A percentile compares a stretch with the other conserved stretches of the same genome.
phyloP scores from a whole-genome alignment of 1,139 yeast genomes.

The Magnusiomyces tetraspermus region DNA sequence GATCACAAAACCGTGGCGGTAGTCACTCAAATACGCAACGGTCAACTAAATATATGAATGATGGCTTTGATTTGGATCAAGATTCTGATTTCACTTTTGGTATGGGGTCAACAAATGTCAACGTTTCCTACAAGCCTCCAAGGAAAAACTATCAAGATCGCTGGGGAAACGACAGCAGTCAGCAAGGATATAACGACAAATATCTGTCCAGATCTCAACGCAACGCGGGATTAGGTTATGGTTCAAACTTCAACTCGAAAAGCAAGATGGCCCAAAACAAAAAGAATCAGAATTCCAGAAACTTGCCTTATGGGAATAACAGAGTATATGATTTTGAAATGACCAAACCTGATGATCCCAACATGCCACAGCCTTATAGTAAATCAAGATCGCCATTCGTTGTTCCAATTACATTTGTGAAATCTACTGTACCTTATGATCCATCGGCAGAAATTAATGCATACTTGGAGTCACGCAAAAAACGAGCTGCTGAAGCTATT shows the following conservation, averaged over 20 bases:
- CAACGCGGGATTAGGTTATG: not conserved
- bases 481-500: not conserved
- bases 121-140: not conserved
- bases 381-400: not conserved
- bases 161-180: not conserved
- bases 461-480: not conserved
- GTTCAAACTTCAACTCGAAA: not conserved
- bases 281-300: not conserved
- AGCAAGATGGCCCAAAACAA: too few species aligned
- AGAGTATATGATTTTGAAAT: not conserved
- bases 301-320: not conserved
- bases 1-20: not conserved
- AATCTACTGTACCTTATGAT: not conserved
- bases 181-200: too few species aligned
- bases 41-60: not conserved
- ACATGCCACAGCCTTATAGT: not conserved
- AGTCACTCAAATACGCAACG: not conserved
- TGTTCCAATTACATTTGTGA: not conserved
- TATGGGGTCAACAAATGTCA: not conserved
- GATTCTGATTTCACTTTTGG: not conserved
- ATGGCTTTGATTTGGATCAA: not conserved
- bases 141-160: not conserved
- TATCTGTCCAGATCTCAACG: too few species aligned
- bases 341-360: not conserved
- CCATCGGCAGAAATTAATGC: not conserved